Evolutionary conservation across 2,329 filamentous ascomycete species (phyloP), one percentile per base, ranked within the genome.

Genomic region (Hypoxylon sp.): DNA sequence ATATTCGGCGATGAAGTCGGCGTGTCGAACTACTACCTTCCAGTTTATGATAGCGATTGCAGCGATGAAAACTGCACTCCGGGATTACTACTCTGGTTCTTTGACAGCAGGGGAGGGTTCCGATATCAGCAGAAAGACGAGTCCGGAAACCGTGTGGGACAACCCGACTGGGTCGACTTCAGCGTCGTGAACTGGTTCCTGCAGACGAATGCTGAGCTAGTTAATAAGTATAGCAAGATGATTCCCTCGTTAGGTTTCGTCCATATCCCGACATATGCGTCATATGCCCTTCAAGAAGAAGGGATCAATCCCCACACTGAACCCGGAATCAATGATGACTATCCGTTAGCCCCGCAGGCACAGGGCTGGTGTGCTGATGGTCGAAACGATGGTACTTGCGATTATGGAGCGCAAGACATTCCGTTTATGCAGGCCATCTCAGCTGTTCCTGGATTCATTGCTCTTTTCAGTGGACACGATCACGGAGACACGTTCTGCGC

Each of bases 61-160:
- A 69, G 63, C 6, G 63, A 72, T 3, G 63, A 65, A 11, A 61
- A 63, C 2, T 84, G 83, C 63, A 64, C 71, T 0, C 82, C 83
- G 0, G 79, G 80, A 51, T 70, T 85, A 33, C 73, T 93, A 0
- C 80, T 94, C 1, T 94, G 90, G 89, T 93, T 93, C 79, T 92
- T 94, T 72, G 91, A 93, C 73, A 87, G 84, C 61, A 83, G 86
- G 14, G 90, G 90, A 37, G 89, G 89, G 6, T 81, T 81, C 56
- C 80, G 82, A 53, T 88, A 84, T 72, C 83, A 84, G 64, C 73
- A 79, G 68, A 73, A 70, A 48, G 58, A 80, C 57, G 54, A 76
- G 13, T 26, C 71, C 5, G 74, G 78, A 13, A 72, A 74, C n/a
- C 64, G 70, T 2, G 72, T 81, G 17, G 77, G 76, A 0, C 79